Evolutionary conservation across 208 protist genomes (phyloP), one percentile per base, ranked within the genome.

Genomic region (Porcisia hertigi): DNA sequence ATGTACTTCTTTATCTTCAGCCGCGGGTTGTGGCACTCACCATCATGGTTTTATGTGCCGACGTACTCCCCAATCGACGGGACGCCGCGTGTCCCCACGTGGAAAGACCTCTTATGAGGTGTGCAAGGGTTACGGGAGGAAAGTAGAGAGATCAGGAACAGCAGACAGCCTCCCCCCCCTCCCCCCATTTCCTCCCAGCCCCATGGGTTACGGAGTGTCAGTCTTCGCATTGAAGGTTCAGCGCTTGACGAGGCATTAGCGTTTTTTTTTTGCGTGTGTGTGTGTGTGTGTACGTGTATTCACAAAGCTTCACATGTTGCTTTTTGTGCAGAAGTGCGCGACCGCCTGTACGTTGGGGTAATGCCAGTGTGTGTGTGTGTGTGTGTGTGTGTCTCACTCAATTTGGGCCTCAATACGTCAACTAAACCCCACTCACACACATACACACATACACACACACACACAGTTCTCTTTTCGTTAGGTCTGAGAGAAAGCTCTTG

Each of bases 1-100:
- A 89, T 93, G 90, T 93, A 94, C 86, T 95, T 91, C 62, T 95
- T 93, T 60, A 43, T 92, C 53, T 96, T 96, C 67, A 86, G 73
- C 58, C 83, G 90, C 14, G 90, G 85, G n/a, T 57, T 84, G 16
- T 97, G 94, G 92, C 85, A 96, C 76, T 86, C 92, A 63, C 86
- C 90, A 41, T 83, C 67, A 25, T 95, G 92, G 88, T 91, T 94
- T 74, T 63, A 69, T 16, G 69, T 92, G 45, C 89, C 91, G 36
- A 80, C 62, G 30, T 97, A 86, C 81, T 85, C 84, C 20, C 73
- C 73, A 57, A 76, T 85, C 49, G 86, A 91, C 71, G 87, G 87
- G 47, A 63, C 77, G 36, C 77, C 66, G 57, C 58, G 12, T 2
- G 34, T 72, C 3, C 52, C 53, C 16, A 60, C 52, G 34, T 72